phyloP scores from a whole-genome alignment of 2,329 filamentous ascomycete genomes.

The Periglandula ipomoeae region DNA sequence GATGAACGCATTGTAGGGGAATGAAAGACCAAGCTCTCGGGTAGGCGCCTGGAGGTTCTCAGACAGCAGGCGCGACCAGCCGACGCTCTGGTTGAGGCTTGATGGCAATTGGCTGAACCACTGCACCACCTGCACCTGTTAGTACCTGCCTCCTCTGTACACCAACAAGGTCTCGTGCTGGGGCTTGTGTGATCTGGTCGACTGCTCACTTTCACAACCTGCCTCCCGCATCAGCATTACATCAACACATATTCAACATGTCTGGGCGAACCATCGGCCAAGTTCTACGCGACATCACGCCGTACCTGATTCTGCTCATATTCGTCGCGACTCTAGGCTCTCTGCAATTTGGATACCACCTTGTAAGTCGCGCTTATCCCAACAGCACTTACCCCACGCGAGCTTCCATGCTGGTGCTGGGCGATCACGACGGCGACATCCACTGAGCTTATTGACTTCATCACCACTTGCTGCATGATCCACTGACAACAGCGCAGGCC shows the following conservation, averaged over 20 bases:
- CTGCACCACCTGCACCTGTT: too few relatives aligned
- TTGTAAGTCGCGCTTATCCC: conserved; percentile 45
- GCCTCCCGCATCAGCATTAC: not conserved
- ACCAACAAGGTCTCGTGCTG: too few relatives aligned
- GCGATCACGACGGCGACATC: not conserved
- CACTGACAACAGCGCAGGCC: conserved; percentile 37
- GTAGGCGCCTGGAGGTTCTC: not conserved
- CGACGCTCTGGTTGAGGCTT: not conserved
- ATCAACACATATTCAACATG: conserved; percentile 17
- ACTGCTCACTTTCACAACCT: too few relatives aligned
- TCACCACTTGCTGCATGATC: not conserved
- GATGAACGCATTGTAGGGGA: too few relatives aligned
- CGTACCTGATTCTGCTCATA: conserved; percentile 70
- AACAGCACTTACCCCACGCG: not conserved
- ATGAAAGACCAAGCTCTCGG: too few relatives aligned
- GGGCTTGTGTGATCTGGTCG: too few relatives aligned
- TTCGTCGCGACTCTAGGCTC: conserved; percentile 73
- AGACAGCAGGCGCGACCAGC: not conserved
- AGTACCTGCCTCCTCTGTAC: too few relatives aligned
- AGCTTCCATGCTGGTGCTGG: too few relatives aligned
- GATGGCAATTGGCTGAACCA: too few relatives aligned
- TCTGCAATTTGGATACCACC: conserved; percentile 87
- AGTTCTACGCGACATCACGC: conserved; percentile 46
- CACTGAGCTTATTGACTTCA: not conserved
- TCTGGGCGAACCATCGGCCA: conserved; percentile 16